Percentiles rank a stretch among this genome's conserved stretches.
These are phyloP conservation scores for Trametes gibbosa DNA, from an alignment of 768 basidiomycete species.

Conservation along the genomic window DNA sequence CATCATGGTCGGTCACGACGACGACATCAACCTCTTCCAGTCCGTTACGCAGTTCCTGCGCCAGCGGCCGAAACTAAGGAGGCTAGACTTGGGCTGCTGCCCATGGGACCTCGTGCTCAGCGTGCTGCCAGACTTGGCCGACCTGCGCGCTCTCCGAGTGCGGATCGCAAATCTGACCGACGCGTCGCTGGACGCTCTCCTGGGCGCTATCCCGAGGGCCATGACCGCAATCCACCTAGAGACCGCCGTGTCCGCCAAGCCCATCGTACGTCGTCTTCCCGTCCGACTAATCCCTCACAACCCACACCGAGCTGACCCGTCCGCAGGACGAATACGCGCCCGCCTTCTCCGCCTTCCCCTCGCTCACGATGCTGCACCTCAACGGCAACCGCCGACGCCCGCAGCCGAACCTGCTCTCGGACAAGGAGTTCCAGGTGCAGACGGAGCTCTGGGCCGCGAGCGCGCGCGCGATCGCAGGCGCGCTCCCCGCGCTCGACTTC, in stretches of 20 bases:
- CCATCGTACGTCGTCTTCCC: conserved; percentile 38
- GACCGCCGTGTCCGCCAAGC: conserved; percentile 47
- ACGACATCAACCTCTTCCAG: conserved; percentile 49
- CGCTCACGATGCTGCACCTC: conserved; percentile 60
- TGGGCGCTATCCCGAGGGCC: conserved; percentile 33
- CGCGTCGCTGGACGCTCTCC: conserved; percentile 31
- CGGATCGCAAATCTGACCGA: conserved; percentile 50
- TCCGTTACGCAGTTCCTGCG: conserved; percentile 54
- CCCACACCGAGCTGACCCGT: not conserved
- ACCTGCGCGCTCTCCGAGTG: conserved; percentile 56
- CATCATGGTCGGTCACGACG: conserved; percentile 61
- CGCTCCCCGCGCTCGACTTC: conserved; percentile 56
- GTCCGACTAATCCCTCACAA: not conserved
- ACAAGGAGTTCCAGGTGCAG: conserved; percentile 57
- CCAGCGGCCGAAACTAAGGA: conserved; percentile 44
- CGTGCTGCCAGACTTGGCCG: conserved; percentile 49
- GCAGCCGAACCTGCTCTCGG: conserved; percentile 54
- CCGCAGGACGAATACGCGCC: conserved; percentile 52
- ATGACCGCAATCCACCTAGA: conserved; percentile 56
- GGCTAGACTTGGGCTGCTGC: conserved; percentile 62
- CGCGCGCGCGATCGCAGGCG: conserved; percentile 48
- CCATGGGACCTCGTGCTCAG: conserved; percentile 59
- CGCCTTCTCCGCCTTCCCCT: conserved; percentile 44
- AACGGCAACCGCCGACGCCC: conserved; percentile 48
- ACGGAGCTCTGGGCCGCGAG: conserved; percentile 53